Conservation (phyloP, 2,329 filamentous ascomycete species). For the Talaromyces atroroseus region DNA sequence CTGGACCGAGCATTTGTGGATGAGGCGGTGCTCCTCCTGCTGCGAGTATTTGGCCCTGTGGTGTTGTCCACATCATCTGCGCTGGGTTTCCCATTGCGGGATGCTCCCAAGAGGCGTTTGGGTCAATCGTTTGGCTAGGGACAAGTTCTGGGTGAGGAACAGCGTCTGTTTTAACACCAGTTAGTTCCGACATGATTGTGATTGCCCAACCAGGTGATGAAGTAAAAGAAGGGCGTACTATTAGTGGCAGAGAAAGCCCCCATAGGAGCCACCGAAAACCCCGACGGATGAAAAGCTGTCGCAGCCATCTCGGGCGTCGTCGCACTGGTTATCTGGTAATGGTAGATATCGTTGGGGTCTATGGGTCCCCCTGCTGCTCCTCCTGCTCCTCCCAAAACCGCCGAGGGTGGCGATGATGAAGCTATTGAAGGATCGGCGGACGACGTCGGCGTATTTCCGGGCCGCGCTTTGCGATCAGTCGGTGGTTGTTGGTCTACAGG, state of each 20-base stretch:
- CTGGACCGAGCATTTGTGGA: conserved; percentile 25
- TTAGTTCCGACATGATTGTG: neutral
- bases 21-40: conserved; percentile 28
- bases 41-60: conserved; percentile 18
- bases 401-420: conserved; percentile 42
- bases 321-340: conserved; percentile 31
- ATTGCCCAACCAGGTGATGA: neutral
- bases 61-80: conserved; percentile 27
- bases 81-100: conserved; percentile 32
- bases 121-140: conserved; percentile 27
- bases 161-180: conserved; percentile 21
- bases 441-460: conserved; percentile 40
- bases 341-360: conserved; percentile 33
- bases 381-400: conserved; percentile 17
- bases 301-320: conserved; percentile 29
- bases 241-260: conserved; percentile 31
- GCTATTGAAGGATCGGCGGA: conserved; percentile 44
- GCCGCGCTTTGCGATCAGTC: conserved; percentile 43
- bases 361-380: conserved; percentile 21
- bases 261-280: conserved; percentile 30
- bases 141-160: conserved; percentile 26
- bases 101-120: conserved; percentile 32
- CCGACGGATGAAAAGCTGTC: conserved; percentile 24
- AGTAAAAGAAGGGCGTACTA: neutral
- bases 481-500: conserved; percentile 74